A percentile compares a stretch with the other conserved stretches of the same genome.
These are phyloP conservation scores for Suzukiozyma palmioleophila DNA, from an alignment of 1,139 yeast species.

Conservation along the genomic window DNA sequence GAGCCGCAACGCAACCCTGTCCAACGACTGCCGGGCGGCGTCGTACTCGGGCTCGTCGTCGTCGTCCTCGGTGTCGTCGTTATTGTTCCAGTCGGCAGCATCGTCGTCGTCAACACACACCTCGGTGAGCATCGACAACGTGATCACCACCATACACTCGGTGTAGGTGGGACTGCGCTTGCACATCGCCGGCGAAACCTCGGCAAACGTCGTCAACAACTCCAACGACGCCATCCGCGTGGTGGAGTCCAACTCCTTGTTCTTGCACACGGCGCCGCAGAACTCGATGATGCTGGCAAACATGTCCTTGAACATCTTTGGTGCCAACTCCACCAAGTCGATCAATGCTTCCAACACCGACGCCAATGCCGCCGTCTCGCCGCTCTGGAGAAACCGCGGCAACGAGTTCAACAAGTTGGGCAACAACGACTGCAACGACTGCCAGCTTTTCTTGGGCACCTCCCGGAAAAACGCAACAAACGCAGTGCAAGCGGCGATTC, in stretches of 20 bases:
- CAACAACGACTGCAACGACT: constrained; percentile 65
- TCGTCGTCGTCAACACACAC: constrained; percentile 87
- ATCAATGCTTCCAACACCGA: constrained; percentile 85
- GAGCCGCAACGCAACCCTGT: constrained; percentile 77
- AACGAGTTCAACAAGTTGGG: constrained; percentile 83
- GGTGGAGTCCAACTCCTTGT: constrained; percentile 70
- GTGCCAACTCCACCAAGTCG: constrained; percentile 89
- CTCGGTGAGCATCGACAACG: constrained; percentile 86
- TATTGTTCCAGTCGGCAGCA: constrained; percentile 82
- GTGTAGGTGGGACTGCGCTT: constrained; percentile 73
- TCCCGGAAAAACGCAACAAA: constrained; percentile 86
- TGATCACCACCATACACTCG: constrained; percentile 64
- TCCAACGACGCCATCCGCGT: constrained; percentile 88
- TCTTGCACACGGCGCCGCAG: constrained; percentile 75
- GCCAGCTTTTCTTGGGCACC: constrained; percentile 77
- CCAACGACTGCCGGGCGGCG: constrained; percentile 91
- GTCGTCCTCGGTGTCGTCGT: constrained; percentile 71
- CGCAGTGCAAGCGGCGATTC: constrained; percentile 89
- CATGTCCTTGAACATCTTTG: constrained; percentile 89
- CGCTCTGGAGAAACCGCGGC: constrained; percentile 75
- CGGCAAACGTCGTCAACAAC: constrained; percentile 83
- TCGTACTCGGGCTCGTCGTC: constrained; percentile 86
- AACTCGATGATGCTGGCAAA: constrained; percentile 83
- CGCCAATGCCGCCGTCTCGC: constrained; percentile 77
- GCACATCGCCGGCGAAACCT: constrained; percentile 94